Evolutionary conservation across 2,329 filamentous ascomycete species (phyloP).

Genomic region (Ascochyta fabae): DNA sequence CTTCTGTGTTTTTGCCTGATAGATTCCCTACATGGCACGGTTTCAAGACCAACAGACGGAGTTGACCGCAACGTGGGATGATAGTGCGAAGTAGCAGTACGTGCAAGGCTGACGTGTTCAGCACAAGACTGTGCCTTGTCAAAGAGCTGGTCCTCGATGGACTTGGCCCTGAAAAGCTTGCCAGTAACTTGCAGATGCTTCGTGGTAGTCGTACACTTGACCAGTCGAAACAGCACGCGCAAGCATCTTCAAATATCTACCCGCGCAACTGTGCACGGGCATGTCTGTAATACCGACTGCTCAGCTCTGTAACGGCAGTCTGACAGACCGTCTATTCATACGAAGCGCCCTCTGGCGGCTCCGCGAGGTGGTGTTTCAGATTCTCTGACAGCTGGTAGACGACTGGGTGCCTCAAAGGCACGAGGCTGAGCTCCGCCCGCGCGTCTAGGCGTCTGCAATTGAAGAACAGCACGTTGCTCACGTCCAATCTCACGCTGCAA

Average conservation of each 20-base stretch:
- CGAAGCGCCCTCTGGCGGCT: slow-evolving; percentile 21
- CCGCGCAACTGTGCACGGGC: slow-evolving; percentile 7
- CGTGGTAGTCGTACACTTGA: not conserved
- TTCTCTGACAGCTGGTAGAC: slow-evolving; percentile 13
- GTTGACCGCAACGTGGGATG: too few species aligned
- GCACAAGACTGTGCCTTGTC: too few species aligned
- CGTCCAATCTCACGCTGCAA: slow-evolving; percentile 10
- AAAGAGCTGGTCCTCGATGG: not conserved
- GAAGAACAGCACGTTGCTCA: slow-evolving; percentile 5
- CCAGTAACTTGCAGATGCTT: not conserved
- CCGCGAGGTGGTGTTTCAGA: slow-evolving; percentile 32
- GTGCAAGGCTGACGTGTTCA: too few species aligned
- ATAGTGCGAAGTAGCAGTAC: too few species aligned
- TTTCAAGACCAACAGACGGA: too few species aligned
- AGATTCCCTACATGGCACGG: too few species aligned
- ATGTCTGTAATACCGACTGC: slow-evolving; percentile 4
- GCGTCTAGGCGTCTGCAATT: slow-evolving; percentile 18
- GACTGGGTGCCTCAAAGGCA: slow-evolving; percentile 16
- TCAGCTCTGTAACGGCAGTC: slow-evolving; percentile 7
- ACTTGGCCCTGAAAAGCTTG: not conserved
- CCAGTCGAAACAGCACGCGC: not conserved
- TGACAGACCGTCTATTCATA: slow-evolving; percentile 16
- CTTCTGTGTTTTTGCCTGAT: too few species aligned
- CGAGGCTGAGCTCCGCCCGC: slow-evolving; percentile 18
- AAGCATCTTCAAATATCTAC: not conserved